Conservation (phyloP, 495 filamentous ascomycete genomes). For the Bacidia gigantensis region DNA sequence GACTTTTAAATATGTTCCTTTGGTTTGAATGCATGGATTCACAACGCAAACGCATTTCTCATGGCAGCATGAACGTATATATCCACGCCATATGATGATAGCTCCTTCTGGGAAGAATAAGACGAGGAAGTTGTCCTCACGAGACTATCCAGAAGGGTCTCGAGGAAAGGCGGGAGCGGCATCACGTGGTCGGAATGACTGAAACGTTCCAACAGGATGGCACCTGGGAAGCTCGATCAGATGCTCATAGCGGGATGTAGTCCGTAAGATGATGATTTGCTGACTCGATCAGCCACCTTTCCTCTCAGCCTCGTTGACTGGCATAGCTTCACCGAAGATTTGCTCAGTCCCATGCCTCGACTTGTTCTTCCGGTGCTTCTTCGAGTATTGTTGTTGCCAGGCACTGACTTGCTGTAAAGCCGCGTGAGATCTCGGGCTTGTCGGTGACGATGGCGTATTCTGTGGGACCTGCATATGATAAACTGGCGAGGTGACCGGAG, state of each 20-base stretch:
- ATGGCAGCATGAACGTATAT: too few species aligned
- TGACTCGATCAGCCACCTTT: constrained; percentile 32
- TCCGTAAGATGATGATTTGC: not conserved
- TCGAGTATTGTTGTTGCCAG: constrained; percentile 37
- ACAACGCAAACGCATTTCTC: too few species aligned
- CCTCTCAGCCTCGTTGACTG: constrained; percentile 35
- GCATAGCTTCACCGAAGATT: constrained; percentile 29
- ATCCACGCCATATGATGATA: too few species aligned
- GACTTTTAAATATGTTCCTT: not conserved
- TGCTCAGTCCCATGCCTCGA: constrained; percentile 23
- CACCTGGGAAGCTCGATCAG: not conserved
- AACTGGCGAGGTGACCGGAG: not conserved
- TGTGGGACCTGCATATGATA: constrained; percentile 4
- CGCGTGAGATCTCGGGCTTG: constrained; percentile 1
- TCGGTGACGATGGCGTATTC: not conserved
- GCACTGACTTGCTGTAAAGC: constrained; percentile 17
- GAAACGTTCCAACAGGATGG: not conserved
- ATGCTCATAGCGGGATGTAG: not conserved
- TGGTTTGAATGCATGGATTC: not conserved
- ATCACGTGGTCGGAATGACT: too few species aligned
- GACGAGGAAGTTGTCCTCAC: too few species aligned
- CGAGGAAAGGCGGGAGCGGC: too few species aligned
- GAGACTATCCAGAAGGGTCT: too few species aligned
- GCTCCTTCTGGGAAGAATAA: too few species aligned
- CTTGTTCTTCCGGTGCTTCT: constrained; percentile 31